Conservation (phyloP, 257 asterid species). For the Solanum sparsipilum region DNA sequence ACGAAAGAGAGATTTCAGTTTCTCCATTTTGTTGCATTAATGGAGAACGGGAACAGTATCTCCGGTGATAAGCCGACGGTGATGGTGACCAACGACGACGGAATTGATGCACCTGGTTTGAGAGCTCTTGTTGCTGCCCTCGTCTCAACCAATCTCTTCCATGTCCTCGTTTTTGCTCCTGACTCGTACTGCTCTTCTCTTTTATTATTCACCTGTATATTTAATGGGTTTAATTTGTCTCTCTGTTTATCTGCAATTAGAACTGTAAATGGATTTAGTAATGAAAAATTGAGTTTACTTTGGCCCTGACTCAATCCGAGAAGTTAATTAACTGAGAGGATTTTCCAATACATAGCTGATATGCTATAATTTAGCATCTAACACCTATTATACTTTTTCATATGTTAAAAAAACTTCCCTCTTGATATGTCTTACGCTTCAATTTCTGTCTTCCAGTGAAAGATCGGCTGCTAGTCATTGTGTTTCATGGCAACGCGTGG, state of each 20-base stretch:
- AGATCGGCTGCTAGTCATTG: conserved; percentile 85
- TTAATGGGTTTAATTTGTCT: background rate
- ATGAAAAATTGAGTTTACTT: no score
- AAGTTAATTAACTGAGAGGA: no score
- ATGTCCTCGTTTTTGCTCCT: conserved; percentile 81
- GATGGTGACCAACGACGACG: conserved; percentile 91
- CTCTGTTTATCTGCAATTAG: background rate
- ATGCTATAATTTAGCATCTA: no score
- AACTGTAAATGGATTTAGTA: background rate
- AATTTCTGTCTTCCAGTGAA: conserved; percentile 37
- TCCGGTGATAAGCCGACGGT: conserved; percentile 36
- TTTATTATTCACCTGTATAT: background rate
- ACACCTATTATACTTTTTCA: no score
- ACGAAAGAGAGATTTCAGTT: background rate
- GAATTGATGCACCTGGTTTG: conserved; percentile 77
- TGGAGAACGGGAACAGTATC: background rate
- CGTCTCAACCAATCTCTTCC: conserved; percentile 55
- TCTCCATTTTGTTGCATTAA: background rate
- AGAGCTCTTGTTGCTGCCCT: conserved; percentile 64
- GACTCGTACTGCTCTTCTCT: conserved; percentile 34
- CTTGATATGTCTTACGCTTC: background rate
- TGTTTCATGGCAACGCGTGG: conserved; percentile 47
- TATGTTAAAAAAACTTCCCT: background rate
- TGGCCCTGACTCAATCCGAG: no score
- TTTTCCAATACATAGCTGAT: no score